phyloP scores from a whole-genome alignment of 768 basidiomycete genomes.

The Inosperma sp. region DNA sequence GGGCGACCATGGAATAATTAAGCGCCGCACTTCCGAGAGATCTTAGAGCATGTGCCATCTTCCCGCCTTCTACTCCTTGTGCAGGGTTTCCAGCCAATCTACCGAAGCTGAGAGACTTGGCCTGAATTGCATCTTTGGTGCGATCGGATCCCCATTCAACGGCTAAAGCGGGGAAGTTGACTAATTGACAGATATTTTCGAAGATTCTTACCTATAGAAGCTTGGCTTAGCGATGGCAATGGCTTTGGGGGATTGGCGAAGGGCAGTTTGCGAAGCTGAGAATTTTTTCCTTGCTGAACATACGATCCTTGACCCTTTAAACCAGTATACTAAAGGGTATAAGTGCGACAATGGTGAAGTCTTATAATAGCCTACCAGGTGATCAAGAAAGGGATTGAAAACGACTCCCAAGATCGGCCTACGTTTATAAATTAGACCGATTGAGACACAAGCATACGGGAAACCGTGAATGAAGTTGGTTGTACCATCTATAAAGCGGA shows the following conservation, averaged over 20 bases:
- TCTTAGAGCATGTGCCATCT: conserved; percentile 81
- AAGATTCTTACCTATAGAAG: conserved; percentile 54
- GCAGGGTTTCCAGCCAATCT: conserved; percentile 69
- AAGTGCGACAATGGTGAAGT: not conserved
- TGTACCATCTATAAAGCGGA: conserved; percentile 58
- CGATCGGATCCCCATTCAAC: conserved; percentile 91
- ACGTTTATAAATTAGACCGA: conserved; percentile 81
- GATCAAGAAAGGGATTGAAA: conserved; percentile 87
- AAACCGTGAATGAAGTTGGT: conserved; percentile 87
- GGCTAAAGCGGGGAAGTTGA: conserved; percentile 35
- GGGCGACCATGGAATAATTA: conserved; percentile 75
- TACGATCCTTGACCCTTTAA: conserved; percentile 76
- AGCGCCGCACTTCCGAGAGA: conserved; percentile 81
- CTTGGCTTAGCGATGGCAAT: conserved; percentile 62
- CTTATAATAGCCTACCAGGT: conserved; percentile 48
- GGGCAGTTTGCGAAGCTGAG: conserved; percentile 56
- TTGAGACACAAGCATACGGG: conserved; percentile 85
- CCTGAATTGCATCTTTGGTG: conserved; percentile 42
- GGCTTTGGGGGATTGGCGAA: conserved; percentile 55
- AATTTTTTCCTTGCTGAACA: conserved; percentile 46
- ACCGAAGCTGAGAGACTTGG: conserved; percentile 64
- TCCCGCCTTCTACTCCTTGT: conserved; percentile 60
- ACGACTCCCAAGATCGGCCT: conserved; percentile 86
- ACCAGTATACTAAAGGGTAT: conserved; percentile 59
- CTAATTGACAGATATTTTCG: not conserved